Evolutionary conservation across 2,329 filamentous ascomycete genomes (phyloP).

Genomic region (Epichloe typhina): DNA sequence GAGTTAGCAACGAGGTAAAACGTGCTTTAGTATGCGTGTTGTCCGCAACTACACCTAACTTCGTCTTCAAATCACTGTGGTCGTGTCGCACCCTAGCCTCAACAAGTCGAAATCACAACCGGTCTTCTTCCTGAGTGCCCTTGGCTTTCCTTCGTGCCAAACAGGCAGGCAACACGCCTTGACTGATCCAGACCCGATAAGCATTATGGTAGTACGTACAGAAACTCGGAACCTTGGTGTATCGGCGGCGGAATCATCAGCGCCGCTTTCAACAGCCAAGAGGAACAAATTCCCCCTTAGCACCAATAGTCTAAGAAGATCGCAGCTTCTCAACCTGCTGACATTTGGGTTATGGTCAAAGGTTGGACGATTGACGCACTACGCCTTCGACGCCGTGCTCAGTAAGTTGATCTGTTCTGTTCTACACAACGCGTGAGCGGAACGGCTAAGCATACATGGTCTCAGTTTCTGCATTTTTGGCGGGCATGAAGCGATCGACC

Average conservation of each 20-base stretch:
- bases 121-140: not conserved
- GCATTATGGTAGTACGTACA: constrained; percentile 22
- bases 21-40: not conserved
- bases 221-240: not conserved
- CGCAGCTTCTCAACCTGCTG: constrained; percentile 52
- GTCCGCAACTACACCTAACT: not conserved
- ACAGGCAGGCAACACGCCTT: not conserved
- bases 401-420: constrained; percentile 38
- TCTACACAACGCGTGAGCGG: not conserved
- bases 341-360: constrained; percentile 58
- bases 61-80: not conserved
- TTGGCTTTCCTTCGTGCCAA: not conserved
- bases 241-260: not conserved
- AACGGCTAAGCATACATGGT: not conserved
- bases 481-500: constrained; percentile 93
- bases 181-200: constrained; percentile 1
- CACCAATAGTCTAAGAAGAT: constrained; percentile 20
- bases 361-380: constrained; percentile 88
- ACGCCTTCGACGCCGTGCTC: constrained; percentile 90
- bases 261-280: not conserved
- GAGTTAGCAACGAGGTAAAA: no score
- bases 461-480: constrained; percentile 85
- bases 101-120: not conserved
- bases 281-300: not conserved
- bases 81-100: not conserved